Conservation (phyloP, 2,329 filamentous ascomycete species). For the Gyromitra esculenta region DNA sequence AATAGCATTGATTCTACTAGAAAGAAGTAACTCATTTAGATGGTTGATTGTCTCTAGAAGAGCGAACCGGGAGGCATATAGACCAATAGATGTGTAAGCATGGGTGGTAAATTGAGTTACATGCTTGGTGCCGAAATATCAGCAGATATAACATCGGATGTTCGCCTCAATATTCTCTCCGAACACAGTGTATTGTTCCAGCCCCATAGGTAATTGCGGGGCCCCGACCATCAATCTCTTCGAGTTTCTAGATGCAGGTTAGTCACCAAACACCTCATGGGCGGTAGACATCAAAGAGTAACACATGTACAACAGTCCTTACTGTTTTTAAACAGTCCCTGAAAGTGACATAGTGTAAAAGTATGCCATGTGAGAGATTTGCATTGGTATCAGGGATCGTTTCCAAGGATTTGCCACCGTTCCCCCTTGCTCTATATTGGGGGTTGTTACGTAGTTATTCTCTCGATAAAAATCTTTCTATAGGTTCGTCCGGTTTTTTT, state of each 20-base stretch:
- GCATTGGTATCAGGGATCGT: conserved; percentile 20
- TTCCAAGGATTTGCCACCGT: conserved; percentile 20
- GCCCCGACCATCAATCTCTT: conserved; percentile 33
- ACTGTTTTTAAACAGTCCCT: conserved; percentile 28
- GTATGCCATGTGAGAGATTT: conserved; percentile 26
- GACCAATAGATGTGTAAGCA: background rate
- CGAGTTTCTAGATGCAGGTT: conserved; percentile 48
- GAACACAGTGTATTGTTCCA: conserved; percentile 22
- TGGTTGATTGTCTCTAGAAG: conserved; percentile 3
- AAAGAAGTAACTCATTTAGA: background rate
- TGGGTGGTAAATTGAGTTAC: background rate
- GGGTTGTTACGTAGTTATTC: conserved; percentile 40
- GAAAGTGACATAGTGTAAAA: conserved; percentile 30
- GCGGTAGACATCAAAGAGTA: conserved; percentile 32
- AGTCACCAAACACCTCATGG: conserved; percentile 29
- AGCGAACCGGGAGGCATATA: background rate
- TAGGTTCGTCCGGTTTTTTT: conserved; percentile 29
- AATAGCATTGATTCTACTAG: conserved; percentile 8
- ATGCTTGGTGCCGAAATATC: conserved; percentile 15
- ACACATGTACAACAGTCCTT: background rate
- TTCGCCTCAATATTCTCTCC: conserved; percentile 15
- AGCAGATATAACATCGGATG: conserved; percentile 19
- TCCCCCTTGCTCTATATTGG: conserved; percentile 21
- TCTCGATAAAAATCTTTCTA: conserved; percentile 14
- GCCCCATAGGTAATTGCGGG: conserved; percentile 28